Evolutionary conservation across 78 protist genomes (phyloP).

Genomic region (Dictyostelium citrinum): DNA sequence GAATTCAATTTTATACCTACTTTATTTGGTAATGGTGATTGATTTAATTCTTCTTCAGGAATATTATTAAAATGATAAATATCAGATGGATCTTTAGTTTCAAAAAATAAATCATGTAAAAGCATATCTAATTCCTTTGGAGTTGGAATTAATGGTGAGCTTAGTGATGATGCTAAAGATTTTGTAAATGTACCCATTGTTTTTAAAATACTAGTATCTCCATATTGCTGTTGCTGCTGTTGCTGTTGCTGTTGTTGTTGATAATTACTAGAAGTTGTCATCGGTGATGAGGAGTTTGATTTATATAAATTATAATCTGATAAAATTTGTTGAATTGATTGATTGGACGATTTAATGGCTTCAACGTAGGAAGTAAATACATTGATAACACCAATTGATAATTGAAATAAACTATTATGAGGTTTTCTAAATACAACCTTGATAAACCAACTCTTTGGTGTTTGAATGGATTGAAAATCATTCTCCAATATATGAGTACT

Average conservation of each 20-base stretch:
- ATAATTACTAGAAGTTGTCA: not conserved
- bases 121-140: conserved; percentile 26
- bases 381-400: conserved; percentile 9
- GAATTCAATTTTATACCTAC: not conserved
- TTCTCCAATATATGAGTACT: conserved; percentile 51
- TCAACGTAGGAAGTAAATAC: conserved; percentile 27
- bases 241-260: not conserved
- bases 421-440: conserved; percentile 44
- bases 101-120: conserved; percentile 43
- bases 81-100: conserved; percentile 23
- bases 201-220: not conserved
- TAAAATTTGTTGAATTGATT: conserved; percentile 9
- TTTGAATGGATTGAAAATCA: conserved; percentile 20
- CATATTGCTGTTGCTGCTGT: not conserved
- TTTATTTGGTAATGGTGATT: conserved; percentile 10
- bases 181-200: conserved; percentile 43
- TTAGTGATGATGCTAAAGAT: conserved; percentile 33
- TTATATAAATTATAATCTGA: conserved; percentile 30
- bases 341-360: not conserved
- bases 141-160: conserved; percentile 52
- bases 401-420: conserved; percentile 28
- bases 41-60: conserved; percentile 46
- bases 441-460: conserved; percentile 73
- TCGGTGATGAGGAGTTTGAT: not conserved
- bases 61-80: conserved; percentile 60